These are phyloP conservation scores for Globisporangium polare DNA, from an alignment of 352 stramenopile genomes.

Conservation along the genomic window DNA sequence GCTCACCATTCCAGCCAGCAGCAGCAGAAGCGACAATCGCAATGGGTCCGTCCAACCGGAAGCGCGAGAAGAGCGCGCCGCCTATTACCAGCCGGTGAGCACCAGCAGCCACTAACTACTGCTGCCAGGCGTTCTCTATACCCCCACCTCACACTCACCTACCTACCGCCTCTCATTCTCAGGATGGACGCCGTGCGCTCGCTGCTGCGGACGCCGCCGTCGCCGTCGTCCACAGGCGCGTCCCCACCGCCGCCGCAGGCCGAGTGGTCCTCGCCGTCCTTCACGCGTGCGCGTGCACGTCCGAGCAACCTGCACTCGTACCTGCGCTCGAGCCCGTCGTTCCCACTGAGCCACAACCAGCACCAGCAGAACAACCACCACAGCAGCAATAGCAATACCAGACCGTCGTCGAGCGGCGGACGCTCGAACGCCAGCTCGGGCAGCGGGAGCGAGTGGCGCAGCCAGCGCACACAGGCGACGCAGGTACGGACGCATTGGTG, in stretches of 20 bases:
- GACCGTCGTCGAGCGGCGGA: conserved; percentile 8
- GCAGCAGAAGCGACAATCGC: background rate
- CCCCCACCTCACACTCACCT: background rate
- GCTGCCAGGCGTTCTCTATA: background rate
- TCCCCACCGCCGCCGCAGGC: conserved; percentile 6
- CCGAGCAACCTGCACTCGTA: conserved; percentile 42
- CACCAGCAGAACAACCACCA: conserved; percentile 16
- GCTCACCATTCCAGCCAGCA: background rate
- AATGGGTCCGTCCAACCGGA: conserved; percentile 13
- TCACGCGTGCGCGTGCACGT: conserved; percentile 30
- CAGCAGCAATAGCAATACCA: conserved; percentile 9
- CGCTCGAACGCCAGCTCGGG: background rate
- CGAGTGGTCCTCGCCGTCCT: conserved; percentile 36
- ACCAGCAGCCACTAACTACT: background rate
- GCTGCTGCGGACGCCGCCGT: conserved; percentile 21
- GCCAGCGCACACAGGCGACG: conserved; percentile 22
- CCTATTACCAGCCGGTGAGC: background rate
- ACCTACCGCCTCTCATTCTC: background rate
- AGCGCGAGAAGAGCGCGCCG: conserved; percentile 8
- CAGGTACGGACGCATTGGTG: no score
- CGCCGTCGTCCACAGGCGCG: conserved; percentile 10
- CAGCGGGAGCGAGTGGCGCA: conserved; percentile 3
- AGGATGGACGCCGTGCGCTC: conserved; percentile 31
- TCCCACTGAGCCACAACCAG: conserved; percentile 30
- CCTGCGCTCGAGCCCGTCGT: conserved; percentile 31